phyloP scores from a whole-genome alignment of 1,284 basidiomycete genomes.

The Puccinia triticina region DNA sequence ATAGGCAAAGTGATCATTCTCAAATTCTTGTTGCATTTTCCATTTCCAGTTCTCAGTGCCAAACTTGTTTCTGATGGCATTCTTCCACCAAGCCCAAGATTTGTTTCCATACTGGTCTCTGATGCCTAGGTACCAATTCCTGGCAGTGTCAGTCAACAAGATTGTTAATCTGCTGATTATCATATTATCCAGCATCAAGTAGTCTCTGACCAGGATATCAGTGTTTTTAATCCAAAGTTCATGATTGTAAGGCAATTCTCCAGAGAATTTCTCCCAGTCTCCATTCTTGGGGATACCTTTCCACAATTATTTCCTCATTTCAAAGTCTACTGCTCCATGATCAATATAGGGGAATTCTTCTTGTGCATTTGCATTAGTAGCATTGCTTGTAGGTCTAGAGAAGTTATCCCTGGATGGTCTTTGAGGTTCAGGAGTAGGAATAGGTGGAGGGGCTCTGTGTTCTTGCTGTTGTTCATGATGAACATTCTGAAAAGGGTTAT shows the following conservation, averaged over 20 bases:
- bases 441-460: too few relatives aligned
- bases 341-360: too few relatives aligned
- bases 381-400: too few relatives aligned
- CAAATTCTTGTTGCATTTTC: conserved; percentile 1
- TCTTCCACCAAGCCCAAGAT: neutral
- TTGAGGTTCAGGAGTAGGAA: too few relatives aligned
- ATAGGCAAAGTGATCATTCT: neutral
- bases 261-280: conserved; percentile 5
- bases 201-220: neutral
- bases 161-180: neutral
- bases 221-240: neutral
- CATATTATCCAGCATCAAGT: neutral
- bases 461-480: too few relatives aligned
- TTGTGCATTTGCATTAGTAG: too few relatives aligned
- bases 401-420: too few relatives aligned
- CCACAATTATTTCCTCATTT: neutral
- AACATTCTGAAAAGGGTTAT: too few relatives aligned
- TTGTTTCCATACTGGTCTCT: neutral
- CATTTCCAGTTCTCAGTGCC: neutral
- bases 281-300: neutral
- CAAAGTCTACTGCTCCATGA: neutral
- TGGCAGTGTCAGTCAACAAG: neutral
- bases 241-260: conserved; percentile 4
- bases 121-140: neutral
- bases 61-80: neutral